Evolutionary conservation across 352 stramenopile species (phyloP).

Genomic region (Phytophthora palmivora): DNA sequence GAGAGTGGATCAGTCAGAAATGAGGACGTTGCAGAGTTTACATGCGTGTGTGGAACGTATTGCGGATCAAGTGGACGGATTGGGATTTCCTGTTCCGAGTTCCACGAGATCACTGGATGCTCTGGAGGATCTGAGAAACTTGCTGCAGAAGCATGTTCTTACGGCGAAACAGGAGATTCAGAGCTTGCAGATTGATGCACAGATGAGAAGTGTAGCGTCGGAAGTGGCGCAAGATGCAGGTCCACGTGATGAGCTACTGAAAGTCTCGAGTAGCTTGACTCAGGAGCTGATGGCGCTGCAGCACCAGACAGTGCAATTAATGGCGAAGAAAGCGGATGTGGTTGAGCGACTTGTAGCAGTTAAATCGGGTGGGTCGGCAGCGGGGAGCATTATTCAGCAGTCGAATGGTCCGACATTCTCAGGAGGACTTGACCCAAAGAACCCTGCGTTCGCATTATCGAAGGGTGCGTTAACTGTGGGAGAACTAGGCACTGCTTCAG

Average conservation of each 20-base stretch:
- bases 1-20: constrained; percentile 45
- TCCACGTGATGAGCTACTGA: constrained; percentile 34
- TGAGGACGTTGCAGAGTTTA: constrained; percentile 46
- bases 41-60: constrained; percentile 54
- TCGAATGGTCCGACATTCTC: constrained; percentile 13
- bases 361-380: constrained; percentile 19
- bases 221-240: constrained; percentile 30
- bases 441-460: constrained; percentile 36
- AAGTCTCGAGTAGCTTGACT: constrained; percentile 43
- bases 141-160: constrained; percentile 59
- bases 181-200: constrained; percentile 66
- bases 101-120: constrained; percentile 52
- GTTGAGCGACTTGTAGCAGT: constrained; percentile 29
- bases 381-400: constrained; percentile 18
- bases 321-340: constrained; percentile 35
- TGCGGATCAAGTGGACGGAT: constrained; percentile 46
- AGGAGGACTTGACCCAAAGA: constrained; percentile 20
- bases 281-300: constrained; percentile 60
- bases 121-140: constrained; percentile 63
- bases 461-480: constrained; percentile 44
- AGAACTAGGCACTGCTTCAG: constrained; percentile 28
- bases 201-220: constrained; percentile 63
- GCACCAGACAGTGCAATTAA: constrained; percentile 44
- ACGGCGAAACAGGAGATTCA: constrained; percentile 71
- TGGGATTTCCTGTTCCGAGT: constrained; percentile 58